phyloP scores from a whole-genome alignment of 331 rosid species.

The Acacia concinna region DNA sequence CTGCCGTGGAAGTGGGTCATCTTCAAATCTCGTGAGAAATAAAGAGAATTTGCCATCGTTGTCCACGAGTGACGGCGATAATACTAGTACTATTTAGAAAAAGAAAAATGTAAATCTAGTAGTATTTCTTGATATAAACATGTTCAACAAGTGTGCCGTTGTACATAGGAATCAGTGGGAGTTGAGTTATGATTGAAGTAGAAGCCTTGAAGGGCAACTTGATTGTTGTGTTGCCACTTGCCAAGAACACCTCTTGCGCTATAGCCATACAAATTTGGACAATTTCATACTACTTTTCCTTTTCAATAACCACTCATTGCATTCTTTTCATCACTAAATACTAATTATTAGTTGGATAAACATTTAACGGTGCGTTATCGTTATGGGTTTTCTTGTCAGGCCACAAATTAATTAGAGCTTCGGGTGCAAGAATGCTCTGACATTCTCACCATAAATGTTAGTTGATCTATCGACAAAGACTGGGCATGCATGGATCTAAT shows the following conservation, averaged over 20 bases:
- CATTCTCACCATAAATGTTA: too few species aligned
- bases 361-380: background rate
- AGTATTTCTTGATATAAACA: background rate
- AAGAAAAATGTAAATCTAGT: too few species aligned
- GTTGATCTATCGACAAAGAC: background rate
- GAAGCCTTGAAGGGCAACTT: background rate
- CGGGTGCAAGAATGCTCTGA: background rate
- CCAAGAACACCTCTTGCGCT: background rate
- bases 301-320: slow-evolving; percentile 6
- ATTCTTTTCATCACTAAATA: background rate
- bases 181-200: background rate
- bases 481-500: background rate
- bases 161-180: background rate
- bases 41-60: background rate
- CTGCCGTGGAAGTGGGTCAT: background rate
- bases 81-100: background rate
- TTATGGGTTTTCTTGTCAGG: background rate
- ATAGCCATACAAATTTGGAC: background rate
- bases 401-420: background rate
- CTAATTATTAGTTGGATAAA: background rate
- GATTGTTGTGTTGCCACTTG: background rate
- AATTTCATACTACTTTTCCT: background rate
- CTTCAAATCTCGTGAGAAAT: background rate
- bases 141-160: background rate
- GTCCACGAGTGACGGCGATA: too few species aligned